phyloP scores from a whole-genome alignment of 2,329 filamentous ascomycete species.

The Chaetomium strumarium region DNA sequence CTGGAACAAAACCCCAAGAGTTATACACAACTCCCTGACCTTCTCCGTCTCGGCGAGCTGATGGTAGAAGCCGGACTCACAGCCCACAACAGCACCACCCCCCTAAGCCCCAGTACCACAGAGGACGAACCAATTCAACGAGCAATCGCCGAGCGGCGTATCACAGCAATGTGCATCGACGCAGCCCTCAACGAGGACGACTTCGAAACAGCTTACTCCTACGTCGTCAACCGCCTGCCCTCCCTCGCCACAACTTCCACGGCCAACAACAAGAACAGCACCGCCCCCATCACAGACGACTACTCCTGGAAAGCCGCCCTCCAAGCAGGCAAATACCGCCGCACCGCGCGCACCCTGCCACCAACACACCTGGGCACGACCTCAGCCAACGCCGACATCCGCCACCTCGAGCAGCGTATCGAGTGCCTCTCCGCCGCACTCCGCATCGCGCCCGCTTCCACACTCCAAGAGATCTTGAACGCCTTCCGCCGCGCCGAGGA shows the following conservation, averaged over 20 bases:
- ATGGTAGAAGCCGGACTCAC: slow-evolving; percentile 57
- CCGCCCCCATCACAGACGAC: slow-evolving; percentile 42
- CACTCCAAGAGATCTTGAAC: slow-evolving; percentile 68
- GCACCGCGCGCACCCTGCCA: slow-evolving; percentile 45
- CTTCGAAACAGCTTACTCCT: slow-evolving; percentile 83
- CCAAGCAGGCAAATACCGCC: slow-evolving; percentile 68
- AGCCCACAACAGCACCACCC: slow-evolving; percentile 26
- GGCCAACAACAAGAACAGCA: too few relatives aligned
- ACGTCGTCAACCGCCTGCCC: slow-evolving; percentile 64
- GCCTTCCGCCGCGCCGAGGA: slow-evolving; percentile 74
- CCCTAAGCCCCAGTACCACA: slow-evolving; percentile 11
- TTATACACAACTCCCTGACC: slow-evolving; percentile 69
- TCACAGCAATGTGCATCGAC: slow-evolving; percentile 76
- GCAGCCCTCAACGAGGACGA: slow-evolving; percentile 69
- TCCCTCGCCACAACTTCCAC: slow-evolving; percentile 8
- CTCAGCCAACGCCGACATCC: slow-evolving; percentile 53
- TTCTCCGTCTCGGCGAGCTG: slow-evolving; percentile 62
- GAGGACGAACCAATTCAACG: slow-evolving; percentile 29
- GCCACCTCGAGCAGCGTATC: slow-evolving; percentile 73
- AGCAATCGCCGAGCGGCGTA: slow-evolving; percentile 52
- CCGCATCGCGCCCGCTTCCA: slow-evolving; percentile 62
- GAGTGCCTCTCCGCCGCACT: slow-evolving; percentile 73
- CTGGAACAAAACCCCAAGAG: slow-evolving; percentile 69
- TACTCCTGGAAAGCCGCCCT: slow-evolving; percentile 76
- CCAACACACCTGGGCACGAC: slow-evolving; percentile 53